phyloP scores from a whole-genome alignment of 805 yeast genomes.

The Candida boidinii region DNA sequence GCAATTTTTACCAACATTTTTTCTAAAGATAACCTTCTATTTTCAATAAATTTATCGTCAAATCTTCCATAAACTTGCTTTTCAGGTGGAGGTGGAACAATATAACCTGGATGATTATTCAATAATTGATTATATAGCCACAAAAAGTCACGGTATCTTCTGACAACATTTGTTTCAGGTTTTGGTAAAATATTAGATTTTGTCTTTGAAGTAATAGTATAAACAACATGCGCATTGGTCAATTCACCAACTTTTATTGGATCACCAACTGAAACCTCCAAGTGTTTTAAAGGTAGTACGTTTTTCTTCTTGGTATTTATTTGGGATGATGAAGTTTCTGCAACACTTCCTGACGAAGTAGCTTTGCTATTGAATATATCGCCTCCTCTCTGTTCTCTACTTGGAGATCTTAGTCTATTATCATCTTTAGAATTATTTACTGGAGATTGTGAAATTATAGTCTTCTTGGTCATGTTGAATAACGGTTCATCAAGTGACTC shows the following conservation, averaged over 20 bases:
- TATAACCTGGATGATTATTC: conserved; percentile 78
- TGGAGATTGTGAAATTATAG: conserved; percentile 1
- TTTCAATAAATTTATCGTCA: conserved; percentile 83
- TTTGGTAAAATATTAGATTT: conserved; percentile 28
- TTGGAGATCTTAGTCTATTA: too few relatives aligned
- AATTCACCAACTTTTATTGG: conserved; percentile 89
- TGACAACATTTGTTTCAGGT: conserved; percentile 49
- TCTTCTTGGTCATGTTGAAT: conserved; percentile 31
- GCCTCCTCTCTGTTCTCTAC: too few relatives aligned
- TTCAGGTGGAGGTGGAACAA: conserved; percentile 94
- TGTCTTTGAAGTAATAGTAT: conserved; percentile 62
- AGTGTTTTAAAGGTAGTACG: conserved; percentile 20
- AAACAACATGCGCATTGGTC: conserved; percentile 82
- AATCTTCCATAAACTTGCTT: conserved; percentile 91
- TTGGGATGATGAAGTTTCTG: background rate
- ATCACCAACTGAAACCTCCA: conserved; percentile 74
- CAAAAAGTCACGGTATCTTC: conserved; percentile 87
- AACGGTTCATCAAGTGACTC: conserved; percentile 47
- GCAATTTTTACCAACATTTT: conserved; percentile 76
- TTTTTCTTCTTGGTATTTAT: background rate
- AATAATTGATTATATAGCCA: conserved; percentile 90
- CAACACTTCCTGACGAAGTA: conserved; percentile 1
- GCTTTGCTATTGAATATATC: too few relatives aligned
- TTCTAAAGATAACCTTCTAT: conserved; percentile 75
- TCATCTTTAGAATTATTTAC: background rate